Evolutionary conservation across 371 early-diverging fungal genomes (phyloP), one percentile per base, ranked within the genome.

Genomic region (Choanephora cucurbitarum): DNA sequence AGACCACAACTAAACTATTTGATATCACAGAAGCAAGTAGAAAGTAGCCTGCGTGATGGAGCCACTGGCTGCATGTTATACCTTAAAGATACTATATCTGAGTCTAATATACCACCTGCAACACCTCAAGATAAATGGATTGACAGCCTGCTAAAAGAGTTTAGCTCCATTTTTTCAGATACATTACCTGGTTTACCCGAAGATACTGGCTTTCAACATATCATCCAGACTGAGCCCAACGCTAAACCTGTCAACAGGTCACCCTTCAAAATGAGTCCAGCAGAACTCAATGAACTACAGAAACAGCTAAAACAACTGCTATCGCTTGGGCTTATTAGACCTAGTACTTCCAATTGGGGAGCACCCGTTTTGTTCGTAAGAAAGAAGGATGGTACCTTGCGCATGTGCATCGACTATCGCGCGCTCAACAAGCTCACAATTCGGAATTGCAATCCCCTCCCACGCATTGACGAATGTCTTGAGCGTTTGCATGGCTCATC

Each of bases 371-470:
- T 80, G 17, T 73, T 82, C 46, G 70, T 73, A 2, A 57, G 56
- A 39, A 81, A 86, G 60, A 69, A 70, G 24, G 67, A 78, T n/a
- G 77, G 72, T 0, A 47, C 42, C 14, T 44, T 51, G 5, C 62
- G 79, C 1, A 43, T 80, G 13, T 67, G 62, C 13, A 57, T 80
- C 0, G 49, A 62, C 34, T 62, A 57, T 34, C 28, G 70, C 22
- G 52, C 58, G 34, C 53, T 83, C 22, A 83, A 80, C 48, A 45
- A 57, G 0, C 53, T 75, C 5, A 84, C 81, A 9, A 58, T 70
- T 14, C 66, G 67, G 23, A 70, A 83, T 46, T 44, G 63, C 0
- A 64, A 76, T 49, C 73, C 73, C 1, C 18, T 80, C 18, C 78
- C 76, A 9, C 13, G 44, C 0, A 62, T 79, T 15, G 46, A 62